Base-by-base conservation (phyloP, 2,329 filamentous ascomycete species). In the Penicillium brevicompactum region DNA sequence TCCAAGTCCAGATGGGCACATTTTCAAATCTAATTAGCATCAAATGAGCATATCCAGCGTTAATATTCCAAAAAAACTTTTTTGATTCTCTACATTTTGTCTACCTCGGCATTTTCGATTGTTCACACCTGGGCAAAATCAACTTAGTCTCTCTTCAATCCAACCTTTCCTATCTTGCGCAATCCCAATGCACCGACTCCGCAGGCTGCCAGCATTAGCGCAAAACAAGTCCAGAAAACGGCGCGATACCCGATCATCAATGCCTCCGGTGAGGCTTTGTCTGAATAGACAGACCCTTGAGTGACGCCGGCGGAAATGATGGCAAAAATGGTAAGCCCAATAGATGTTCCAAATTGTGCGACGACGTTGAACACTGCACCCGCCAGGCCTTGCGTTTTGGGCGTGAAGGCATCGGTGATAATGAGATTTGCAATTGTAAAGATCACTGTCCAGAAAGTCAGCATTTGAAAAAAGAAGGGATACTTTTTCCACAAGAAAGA, bases 281-380 rank as follows among this genome's bases (percentile, higher is more conserved):
- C 52, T 0, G 56, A 56, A 1, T 71, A 73, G 16, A 56, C 45
- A 1, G 67, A 65, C 1, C 77, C 70, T 22, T 77, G 71, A 1
- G 78, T 80, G 1, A 82, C 76, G 3, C 65, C 53, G 1, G 62
- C 62, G 1, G 71, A 68, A 31, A 85, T 79, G 0, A 81, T 77
- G 9, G 79, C 79, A 52, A 80, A 78, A 2, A 82, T 67, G 7
- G 81, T 81, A 3, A 85, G 64, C 0, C 82, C 82, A 1, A 85
- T 72, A 0, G 79, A 77, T 16, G 76, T 79, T 0, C 84, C 84
- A 51, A 87, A 80, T 58, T 87, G 83, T 0, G 77, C 71, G 0
- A 81, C 74, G 0, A 83, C 85, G 57, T 84, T 86, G 67, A 87
- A 87, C 0, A 87, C 84, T 0, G 82, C 84, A 0, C 84, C 85